Conservation (phyloP, 108 stramenopile species). For the Aureococcus anophagefferens region DNA sequence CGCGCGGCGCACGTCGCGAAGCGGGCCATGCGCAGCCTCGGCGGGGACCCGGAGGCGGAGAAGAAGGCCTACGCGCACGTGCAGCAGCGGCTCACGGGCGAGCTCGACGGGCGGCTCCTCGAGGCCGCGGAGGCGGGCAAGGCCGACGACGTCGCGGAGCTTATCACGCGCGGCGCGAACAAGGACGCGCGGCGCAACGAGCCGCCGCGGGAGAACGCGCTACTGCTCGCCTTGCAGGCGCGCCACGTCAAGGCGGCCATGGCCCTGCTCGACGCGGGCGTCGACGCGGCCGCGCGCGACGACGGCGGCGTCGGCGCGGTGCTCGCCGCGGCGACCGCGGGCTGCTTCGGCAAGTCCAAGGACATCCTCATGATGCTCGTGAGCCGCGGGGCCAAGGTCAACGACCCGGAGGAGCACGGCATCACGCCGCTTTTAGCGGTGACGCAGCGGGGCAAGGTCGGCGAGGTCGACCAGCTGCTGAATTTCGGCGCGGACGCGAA, state of each 20-base stretch:
- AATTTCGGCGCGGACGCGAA: neutral
- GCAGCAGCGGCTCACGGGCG: neutral
- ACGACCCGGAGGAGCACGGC: too few species aligned
- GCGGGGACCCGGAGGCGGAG: neutral
- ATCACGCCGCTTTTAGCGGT: too few species aligned
- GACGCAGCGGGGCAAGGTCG: too few species aligned
- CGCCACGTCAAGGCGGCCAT: neutral
- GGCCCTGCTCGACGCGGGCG: neutral
- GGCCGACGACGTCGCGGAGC: neutral
- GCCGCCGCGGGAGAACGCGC: neutral
- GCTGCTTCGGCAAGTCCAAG: neutral
- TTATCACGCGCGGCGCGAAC: neutral
- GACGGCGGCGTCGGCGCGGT: neutral
- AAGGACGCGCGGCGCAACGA: neutral
- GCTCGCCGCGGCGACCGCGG: too few species aligned
- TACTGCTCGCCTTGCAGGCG: neutral
- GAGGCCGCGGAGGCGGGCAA: neutral
- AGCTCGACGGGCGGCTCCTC: neutral
- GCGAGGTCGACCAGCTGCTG: neutral
- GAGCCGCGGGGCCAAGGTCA: too few species aligned
- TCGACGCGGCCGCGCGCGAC: neutral
- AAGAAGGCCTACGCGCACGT: neutral
- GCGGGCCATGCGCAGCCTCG: neutral
- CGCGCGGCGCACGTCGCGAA: neutral
- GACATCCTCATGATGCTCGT: neutral